Percentiles rank a stretch among this genome's conserved stretches.
Conservation (phyloP, 1,139 yeast genomes). For the Meyerozyma athensensis region DNA sequence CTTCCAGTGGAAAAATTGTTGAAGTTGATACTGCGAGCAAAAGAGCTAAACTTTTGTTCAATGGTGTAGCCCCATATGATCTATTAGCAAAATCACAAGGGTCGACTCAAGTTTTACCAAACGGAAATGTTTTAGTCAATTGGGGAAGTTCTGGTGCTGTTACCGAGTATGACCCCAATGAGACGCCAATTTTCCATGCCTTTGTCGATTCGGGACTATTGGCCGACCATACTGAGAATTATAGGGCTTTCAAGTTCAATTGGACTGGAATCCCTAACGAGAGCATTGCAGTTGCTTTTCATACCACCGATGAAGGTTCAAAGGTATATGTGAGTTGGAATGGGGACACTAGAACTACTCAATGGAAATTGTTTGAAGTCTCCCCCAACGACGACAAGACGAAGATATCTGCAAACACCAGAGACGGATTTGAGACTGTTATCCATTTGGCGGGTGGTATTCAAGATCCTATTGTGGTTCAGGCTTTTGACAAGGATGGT, state of each 20-base stretch:
- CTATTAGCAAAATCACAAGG: slow-evolving; percentile 35
- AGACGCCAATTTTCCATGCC: slow-evolving; percentile 29
- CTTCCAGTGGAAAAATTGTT: slow-evolving; percentile 30
- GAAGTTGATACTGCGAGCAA: slow-evolving; percentile 26
- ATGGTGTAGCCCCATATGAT: slow-evolving; percentile 22
- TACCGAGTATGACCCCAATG: slow-evolving; percentile 27
- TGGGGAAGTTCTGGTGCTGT: slow-evolving; percentile 40
- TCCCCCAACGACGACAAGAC: slow-evolving; percentile 11
- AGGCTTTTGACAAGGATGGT: slow-evolving; percentile 18
- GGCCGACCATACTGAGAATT: slow-evolving; percentile 24
- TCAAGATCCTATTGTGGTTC: slow-evolving; percentile 15
- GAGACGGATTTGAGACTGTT: slow-evolving; percentile 27
- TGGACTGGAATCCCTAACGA: slow-evolving; percentile 35
- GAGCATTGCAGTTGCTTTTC: slow-evolving; percentile 23
- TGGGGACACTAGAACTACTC: slow-evolving; percentile 32
- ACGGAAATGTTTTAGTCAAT: slow-evolving; percentile 32
- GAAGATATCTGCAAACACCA: slow-evolving; percentile 18
- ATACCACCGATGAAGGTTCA: slow-evolving; percentile 14
- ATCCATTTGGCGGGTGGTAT: slow-evolving; percentile 9
- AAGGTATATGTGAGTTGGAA: slow-evolving; percentile 33
- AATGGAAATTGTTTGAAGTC: slow-evolving; percentile 22
- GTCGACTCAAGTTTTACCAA: slow-evolving; percentile 29
- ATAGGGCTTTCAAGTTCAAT: slow-evolving; percentile 32
- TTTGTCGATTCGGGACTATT: slow-evolving; percentile 27
- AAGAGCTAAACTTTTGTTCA: slow-evolving; percentile 23